Conservation (phyloP, 148 eudicot species). For the Chenopodium album region DNA sequence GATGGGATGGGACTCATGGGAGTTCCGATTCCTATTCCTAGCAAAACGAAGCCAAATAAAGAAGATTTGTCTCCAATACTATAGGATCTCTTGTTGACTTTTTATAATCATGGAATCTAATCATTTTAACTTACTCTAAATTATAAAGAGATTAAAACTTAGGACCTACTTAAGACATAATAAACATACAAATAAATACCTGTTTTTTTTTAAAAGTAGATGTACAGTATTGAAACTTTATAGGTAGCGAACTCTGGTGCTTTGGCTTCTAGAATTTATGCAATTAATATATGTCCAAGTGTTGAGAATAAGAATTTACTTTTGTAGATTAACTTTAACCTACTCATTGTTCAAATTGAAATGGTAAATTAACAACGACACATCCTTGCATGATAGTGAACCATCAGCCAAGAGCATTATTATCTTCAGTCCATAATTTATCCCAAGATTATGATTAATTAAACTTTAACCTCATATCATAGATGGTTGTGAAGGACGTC, state of each 20-base stretch:
- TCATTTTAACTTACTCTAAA: slow-evolving; percentile 21
- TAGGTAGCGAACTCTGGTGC: background rate
- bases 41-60: slow-evolving; percentile 15
- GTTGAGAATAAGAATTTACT: slow-evolving; percentile 18
- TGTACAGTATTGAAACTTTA: background rate
- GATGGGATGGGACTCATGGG: slow-evolving; percentile 7
- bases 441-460: too few species aligned
- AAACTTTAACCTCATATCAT: too few species aligned
- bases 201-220: too few species aligned
- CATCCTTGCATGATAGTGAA: background rate
- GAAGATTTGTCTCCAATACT: slow-evolving; percentile 29
- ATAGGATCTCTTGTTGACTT: slow-evolving; percentile 18
- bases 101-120: slow-evolving; percentile 25
- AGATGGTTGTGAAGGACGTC: too few species aligned
- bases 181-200: too few species aligned
- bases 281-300: slow-evolving; percentile 9
- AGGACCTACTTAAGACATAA: background rate
- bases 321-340: slow-evolving; percentile 4
- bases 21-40: slow-evolving; percentile 22
- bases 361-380: background rate
- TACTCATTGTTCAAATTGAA: background rate
- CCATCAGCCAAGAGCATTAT: background rate
- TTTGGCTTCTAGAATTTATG: slow-evolving; percentile 12
- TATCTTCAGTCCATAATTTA: background rate
- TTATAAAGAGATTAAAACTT: slow-evolving; percentile 8